Conservation (phyloP, 805 yeast genomes). For the Nakazawaea populi region DNA sequence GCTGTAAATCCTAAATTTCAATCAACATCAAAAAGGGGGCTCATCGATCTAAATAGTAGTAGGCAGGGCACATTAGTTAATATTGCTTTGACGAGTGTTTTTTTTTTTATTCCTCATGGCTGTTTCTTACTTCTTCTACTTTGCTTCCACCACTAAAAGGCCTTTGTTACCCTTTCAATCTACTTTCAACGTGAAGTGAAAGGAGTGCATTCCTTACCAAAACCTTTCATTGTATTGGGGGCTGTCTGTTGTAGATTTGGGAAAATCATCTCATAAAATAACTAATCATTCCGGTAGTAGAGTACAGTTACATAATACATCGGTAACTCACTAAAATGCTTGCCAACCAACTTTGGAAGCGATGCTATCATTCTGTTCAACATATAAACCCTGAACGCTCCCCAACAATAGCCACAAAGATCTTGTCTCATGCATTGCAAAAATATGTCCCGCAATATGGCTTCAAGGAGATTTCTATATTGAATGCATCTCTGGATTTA, state of each 20-base stretch:
- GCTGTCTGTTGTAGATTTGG: neutral
- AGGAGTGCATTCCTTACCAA: no score
- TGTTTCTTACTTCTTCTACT: no score
- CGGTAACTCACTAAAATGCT: neutral
- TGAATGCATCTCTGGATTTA: constrained; percentile 37
- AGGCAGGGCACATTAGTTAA: no score
- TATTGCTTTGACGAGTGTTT: no score
- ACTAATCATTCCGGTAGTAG: neutral
- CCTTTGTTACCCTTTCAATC: no score
- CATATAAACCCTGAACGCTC: constrained; percentile 30
- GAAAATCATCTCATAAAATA: no score
- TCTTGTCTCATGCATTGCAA: constrained; percentile 24
- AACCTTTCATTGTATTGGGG: neutral
- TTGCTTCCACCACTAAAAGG: no score
- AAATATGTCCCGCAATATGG: constrained; percentile 39
- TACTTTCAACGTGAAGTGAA: no score
- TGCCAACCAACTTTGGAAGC: constrained; percentile 24
- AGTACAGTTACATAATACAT: neutral
- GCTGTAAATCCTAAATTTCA: no score
- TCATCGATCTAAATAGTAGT: no score
- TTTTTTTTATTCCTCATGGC: no score
- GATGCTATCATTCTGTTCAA: constrained; percentile 30
- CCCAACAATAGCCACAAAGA: constrained; percentile 30
- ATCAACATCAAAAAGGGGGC: no score
- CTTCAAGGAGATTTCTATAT: constrained; percentile 33